phyloP scores from a whole-genome alignment of 2,329 filamentous ascomycete genomes.

The Claviceps sp. region DNA sequence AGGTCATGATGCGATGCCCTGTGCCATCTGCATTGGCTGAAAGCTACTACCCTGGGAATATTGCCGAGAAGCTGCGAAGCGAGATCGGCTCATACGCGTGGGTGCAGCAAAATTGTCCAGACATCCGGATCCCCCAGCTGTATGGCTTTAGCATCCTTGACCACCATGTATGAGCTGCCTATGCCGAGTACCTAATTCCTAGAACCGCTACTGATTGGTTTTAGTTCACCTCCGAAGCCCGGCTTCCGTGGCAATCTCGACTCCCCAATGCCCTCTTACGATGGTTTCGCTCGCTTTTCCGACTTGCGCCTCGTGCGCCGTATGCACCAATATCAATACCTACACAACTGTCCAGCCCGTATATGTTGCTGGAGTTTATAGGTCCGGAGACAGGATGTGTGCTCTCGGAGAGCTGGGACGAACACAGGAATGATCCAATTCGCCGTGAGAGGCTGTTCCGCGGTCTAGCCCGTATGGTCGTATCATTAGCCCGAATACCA shows the following conservation, averaged over 20 bases:
- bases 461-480: conserved; percentile 15
- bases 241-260: conserved; percentile 6
- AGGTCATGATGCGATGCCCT: conserved; percentile 18
- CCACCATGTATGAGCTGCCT: conserved; percentile 5
- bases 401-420: conserved; percentile 15
- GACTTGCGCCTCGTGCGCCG: conserved; percentile 2
- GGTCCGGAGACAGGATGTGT: conserved; percentile 12
- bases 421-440: conserved; percentile 4
- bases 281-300: conserved; percentile 2
- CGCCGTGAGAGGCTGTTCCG: conserved; percentile 15
- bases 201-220: conserved; percentile 1
- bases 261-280: conserved; percentile 1
- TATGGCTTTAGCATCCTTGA: conserved; percentile 12
- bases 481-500: conserved; percentile 16
- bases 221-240: conserved; percentile 8
- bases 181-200: background rate
- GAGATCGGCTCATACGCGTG: conserved; percentile 15
- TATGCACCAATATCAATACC: conserved; percentile 2
- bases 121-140: conserved; percentile 13
- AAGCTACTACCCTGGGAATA: conserved; percentile 21
- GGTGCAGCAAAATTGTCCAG: conserved; percentile 14
- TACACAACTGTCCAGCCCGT: conserved; percentile 7
- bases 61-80: conserved; percentile 28
- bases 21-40: conserved; percentile 26
- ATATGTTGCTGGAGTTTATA: conserved; percentile 16